Conservation (phyloP, 768 basidiomycete genomes). For the Mycena rebaudengoi region DNA sequence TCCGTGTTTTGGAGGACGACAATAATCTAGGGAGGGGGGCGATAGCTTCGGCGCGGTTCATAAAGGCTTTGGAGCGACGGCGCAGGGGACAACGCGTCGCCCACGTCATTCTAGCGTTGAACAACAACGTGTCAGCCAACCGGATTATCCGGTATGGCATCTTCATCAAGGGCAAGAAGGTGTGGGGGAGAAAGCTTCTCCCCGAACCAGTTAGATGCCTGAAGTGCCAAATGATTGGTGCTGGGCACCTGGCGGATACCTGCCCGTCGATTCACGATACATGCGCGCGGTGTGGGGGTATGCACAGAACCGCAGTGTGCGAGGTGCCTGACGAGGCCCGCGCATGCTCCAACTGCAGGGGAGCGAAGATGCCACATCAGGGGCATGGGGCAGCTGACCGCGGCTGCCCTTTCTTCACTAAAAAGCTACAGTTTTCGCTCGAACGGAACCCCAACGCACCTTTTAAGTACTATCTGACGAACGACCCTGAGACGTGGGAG, state of each 20-base stretch:
- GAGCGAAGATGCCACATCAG: background rate
- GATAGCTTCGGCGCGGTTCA: constrained; percentile 31
- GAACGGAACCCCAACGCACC: constrained; percentile 21
- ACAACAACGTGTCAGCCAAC: constrained; percentile 19
- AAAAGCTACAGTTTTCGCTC: constrained; percentile 6
- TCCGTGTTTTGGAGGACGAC: constrained; percentile 21
- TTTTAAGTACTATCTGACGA: constrained; percentile 27
- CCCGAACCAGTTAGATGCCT: constrained; percentile 25
- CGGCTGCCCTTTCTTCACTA: constrained; percentile 27
- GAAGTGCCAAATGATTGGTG: constrained; percentile 29
- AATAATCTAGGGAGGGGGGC: constrained; percentile 5
- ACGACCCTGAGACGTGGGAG: constrained; percentile 14
- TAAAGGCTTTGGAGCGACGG: constrained; percentile 33
- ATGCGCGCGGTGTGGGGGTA: constrained; percentile 24
- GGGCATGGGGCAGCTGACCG: constrained; percentile 40
- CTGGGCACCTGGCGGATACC: constrained; percentile 25
- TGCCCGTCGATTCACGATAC: constrained; percentile 16
- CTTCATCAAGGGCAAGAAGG: constrained; percentile 23
- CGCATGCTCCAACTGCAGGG: constrained; percentile 35
- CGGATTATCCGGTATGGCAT: constrained; percentile 13
- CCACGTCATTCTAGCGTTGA: constrained; percentile 33
- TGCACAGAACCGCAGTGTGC: constrained; percentile 32
- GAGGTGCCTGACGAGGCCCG: background rate
- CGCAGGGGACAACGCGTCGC: constrained; percentile 27
- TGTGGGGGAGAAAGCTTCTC: constrained; percentile 18